Evolutionary conservation across 192 early-diverging fungal genomes (phyloP), one percentile per base, ranked within the genome.

Genomic region (Coemansia nantahalensis): DNA sequence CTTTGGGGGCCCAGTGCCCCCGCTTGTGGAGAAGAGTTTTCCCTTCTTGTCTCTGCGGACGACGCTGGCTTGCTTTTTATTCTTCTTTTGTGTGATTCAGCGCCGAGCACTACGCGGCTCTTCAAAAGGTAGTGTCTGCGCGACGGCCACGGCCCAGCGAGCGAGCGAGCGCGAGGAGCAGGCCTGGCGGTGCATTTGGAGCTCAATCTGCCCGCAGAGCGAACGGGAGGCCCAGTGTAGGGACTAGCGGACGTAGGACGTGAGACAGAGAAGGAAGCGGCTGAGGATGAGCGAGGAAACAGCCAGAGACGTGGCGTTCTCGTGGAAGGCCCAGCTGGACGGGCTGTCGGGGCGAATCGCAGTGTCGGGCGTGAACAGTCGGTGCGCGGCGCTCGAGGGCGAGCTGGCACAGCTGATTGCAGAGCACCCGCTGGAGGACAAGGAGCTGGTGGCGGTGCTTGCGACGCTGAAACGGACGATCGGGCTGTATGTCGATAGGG

Each of bases 401-500:
- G 62, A 73, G 18, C 68, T 81, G 17, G 35, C 77, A 18, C 61
- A 74, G n/a, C 14, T 31, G 12, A 50, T 74, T 9, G 38, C 21
- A 10, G 51, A 41, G 19, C 50, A 67, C 33, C 45, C 78, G 59
- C 48, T 71, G 32, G 53, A 54, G 8, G 69, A 73, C 19, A 56
- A 60, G 23, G 62, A 65, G 12, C 53, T 74, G 38, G 48, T 58
- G 11, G 59, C 46, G 14, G 24, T 85, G 5, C 38, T 89, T 30
- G 62, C 79, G 21, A 49, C 82, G 39, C 41, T 89, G 19, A 63
- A 78, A 40, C 53, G 80, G 14, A 85, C 87, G 39, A 74, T 83
- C 45, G 56, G 82, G 11, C 82, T 86, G 22, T 91, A 89, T 57
- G 76, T 75, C 46, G 89, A 91, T 59, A 72, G 79, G 44, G 48